These are phyloP conservation scores for Agrostemma githago DNA, from an alignment of 148 eudicot genomes.

Conservation along the genomic window DNA sequence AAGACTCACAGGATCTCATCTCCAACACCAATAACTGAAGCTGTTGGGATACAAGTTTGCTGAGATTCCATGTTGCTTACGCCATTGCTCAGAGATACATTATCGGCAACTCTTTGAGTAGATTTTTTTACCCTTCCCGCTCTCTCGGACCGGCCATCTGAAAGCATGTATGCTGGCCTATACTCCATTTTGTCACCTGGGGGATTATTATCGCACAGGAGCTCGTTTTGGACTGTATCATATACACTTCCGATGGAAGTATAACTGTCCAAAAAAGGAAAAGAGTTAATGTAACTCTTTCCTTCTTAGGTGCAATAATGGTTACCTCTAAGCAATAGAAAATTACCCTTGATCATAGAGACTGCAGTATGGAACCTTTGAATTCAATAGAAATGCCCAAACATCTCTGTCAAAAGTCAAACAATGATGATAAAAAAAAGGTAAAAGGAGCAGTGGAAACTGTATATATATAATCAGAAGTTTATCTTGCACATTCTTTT, in stretches of 20 bases:
- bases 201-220: slow-evolving; percentile 42
- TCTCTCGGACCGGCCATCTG: slow-evolving; percentile 95
- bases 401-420: slow-evolving; percentile 63
- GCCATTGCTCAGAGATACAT: slow-evolving; percentile 51
- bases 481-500: not conserved
- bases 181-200: slow-evolving; percentile 46
- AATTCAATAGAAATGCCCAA: slow-evolving; percentile 85
- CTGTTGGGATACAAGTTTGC: slow-evolving; percentile 49
- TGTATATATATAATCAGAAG: not conserved
- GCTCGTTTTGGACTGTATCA: slow-evolving; percentile 85
- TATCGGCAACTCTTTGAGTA: slow-evolving; percentile 28
- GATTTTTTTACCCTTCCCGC: slow-evolving; percentile 82
- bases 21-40: slow-evolving; percentile 82
- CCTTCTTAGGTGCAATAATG: not conserved
- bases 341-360: slow-evolving; percentile 95
- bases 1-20: slow-evolving; percentile 90
- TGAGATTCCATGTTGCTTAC: slow-evolving; percentile 28
- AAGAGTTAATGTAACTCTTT: not conserved
- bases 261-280: slow-evolving; percentile 43
- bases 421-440: slow-evolving; percentile 10
- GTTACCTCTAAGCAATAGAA: not conserved
- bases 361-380: slow-evolving; percentile 92
- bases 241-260: slow-evolving; percentile 94
- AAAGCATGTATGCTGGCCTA: slow-evolving; percentile 77
- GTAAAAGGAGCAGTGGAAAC: not conserved